Evolutionary conservation across 768 basidiomycete genomes (phyloP), one percentile per base, ranked within the genome.

Genomic region (Xanthoconium purpureum): DNA sequence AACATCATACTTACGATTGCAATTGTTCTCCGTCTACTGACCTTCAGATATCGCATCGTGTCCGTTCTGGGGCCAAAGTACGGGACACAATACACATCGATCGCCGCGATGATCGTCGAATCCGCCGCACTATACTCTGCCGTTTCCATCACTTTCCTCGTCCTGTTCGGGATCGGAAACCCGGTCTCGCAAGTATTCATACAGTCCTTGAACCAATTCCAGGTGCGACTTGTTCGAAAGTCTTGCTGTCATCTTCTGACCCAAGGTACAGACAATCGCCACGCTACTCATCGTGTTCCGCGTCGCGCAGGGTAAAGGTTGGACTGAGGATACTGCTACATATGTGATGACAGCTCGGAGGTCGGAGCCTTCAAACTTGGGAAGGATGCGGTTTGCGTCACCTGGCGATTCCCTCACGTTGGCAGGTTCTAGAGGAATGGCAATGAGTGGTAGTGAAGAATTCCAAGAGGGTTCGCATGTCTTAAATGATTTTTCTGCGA

Each of bases 51-150:
- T 32, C 53, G 37, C 11, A 43, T 59, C 6, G 20, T 43, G 3
- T 33, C 29, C 3, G 49, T 44, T 3, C 47, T 76, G 3, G 72
- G 72, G 13, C n/a, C 47, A 13, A 49, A 46, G 36, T 55, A 66
- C 29, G 62, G 65, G 6, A 42, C 30, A 7, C 61, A 64, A 10
- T 76, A 76, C 54, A 65, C 69, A 6, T 69, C 65, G 5, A 54
- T 74, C 9, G 65, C 66, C 8, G 62, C 74, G 10, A 74, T 77
- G 60, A 33, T 73, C 24, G 48, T 77, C 46, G 75, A 77, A 57
- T 71, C 71, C 1, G 72, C 71, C 2, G 59, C 70, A 2, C 51
- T 72, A 3, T 74, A 73, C 47, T 62, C 69, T 6, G 18, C 56
- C 10, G 47, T 66, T 18, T 65, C 65, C 0, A 15, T 76, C 4